Base-by-base conservation (phyloP, 495 filamentous ascomycete genomes). In the Aspergillus avenaceus region DNA sequence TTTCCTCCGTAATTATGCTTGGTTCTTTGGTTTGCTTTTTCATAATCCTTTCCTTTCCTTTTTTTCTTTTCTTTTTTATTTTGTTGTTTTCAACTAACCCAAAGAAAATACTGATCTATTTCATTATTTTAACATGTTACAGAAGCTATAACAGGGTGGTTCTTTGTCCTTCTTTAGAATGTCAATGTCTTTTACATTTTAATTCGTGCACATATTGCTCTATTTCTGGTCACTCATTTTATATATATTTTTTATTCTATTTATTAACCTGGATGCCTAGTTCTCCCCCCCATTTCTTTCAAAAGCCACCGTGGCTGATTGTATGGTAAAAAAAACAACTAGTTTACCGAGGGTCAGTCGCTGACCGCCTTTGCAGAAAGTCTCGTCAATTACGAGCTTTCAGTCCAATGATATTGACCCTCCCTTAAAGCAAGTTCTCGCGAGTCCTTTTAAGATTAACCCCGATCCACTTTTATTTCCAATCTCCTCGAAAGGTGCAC, bases 221-320 rank as follows among this genome's bases (percentile, higher is more conserved):
- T 22, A 25, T 37, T 31, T 47, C 12, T 19, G 23, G n/a, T n/a
- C n/a, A n/a, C n/a, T n/a, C n/a, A n/a, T n/a, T n/a, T n/a, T n/a
- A n/a, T n/a, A n/a, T n/a, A n/a, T n/a, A n/a, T n/a, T n/a, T n/a
- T n/a, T n/a, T n/a, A n/a, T n/a, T n/a, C n/a, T n/a, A n/a, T n/a
- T n/a, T 37, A 40, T 24, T 52, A 40, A 38, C 34, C 41, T 41
- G 23, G 43, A 26, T 52, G 43, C 49, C 49, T 52, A 52, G 32
- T 46, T 36, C 26, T 31, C 19, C 12, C 34, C 21, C 43, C 49
- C 47, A 45, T 52, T 53, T 26, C 56, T 43, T 37, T 32, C 46
- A 47, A 36, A 60, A 63, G 60, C 60, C 60, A 63, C 60, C 53
- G 60, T 63, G 57, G 60, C 60, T 58, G 56, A 45, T 48, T n/a